These are phyloP conservation scores for Monosporascus sp. DNA, from an alignment of 2,329 filamentous ascomycete genomes.

Conservation along the genomic window DNA sequence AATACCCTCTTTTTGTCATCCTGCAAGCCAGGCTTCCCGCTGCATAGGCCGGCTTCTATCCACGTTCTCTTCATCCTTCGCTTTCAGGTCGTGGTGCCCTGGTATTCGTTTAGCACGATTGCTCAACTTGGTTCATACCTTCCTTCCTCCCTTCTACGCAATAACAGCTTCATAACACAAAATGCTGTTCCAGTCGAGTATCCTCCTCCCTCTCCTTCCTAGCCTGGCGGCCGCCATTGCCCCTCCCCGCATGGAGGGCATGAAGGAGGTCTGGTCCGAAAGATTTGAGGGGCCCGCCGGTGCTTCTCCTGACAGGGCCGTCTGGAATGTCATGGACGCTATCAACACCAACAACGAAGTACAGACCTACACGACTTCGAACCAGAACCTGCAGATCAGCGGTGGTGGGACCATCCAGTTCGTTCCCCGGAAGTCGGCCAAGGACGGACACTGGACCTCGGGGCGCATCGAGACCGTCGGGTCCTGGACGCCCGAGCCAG, in stretches of 20 bases:
- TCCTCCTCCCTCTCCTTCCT: constrained; percentile 21
- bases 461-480: constrained; percentile 47
- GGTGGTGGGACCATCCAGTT: constrained; percentile 48
- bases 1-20: not conserved
- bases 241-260: constrained; percentile 22
- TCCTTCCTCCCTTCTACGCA: not conserved
- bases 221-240: constrained; percentile 22
- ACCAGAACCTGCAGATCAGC: constrained; percentile 44
- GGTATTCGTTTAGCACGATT: not conserved
- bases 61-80: not conserved
- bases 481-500: constrained; percentile 40
- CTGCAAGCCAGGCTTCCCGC: not conserved
- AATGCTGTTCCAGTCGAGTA: constrained; percentile 24
- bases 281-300: constrained; percentile 24
- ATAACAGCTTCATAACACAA: constrained; percentile 6
- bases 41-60: not conserved
- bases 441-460: constrained; percentile 46
- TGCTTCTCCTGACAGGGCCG: constrained; percentile 13
- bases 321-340: constrained; percentile 27
- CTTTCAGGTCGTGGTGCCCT: not conserved
- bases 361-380: constrained; percentile 43
- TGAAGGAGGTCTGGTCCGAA: constrained; percentile 22
- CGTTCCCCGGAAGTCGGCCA: constrained; percentile 37
- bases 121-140: not conserved
- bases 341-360: constrained; percentile 48